Conservation (phyloP, 257 asterid genomes). For the Solanum verrucosum region DNA sequence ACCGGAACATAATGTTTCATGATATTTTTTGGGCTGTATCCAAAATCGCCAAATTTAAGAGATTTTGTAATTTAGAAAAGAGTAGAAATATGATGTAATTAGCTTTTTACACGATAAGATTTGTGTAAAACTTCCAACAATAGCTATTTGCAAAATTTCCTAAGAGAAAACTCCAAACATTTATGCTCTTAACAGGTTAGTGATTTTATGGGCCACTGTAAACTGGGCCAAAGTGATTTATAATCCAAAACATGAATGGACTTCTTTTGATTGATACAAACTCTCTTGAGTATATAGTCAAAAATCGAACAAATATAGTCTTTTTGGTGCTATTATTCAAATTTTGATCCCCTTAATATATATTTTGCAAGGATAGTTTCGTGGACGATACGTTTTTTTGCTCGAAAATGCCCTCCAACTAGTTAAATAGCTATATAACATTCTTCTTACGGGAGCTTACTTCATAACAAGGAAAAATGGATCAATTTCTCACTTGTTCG, state of each 20-base stretch:
- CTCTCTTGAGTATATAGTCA: background rate
- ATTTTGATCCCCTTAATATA: background rate
- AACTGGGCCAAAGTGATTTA: background rate
- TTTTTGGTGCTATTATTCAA: background rate
- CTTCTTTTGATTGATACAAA: background rate
- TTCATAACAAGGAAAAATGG: background rate
- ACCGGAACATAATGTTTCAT: no score
- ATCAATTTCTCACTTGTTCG: background rate
- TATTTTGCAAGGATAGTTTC: background rate
- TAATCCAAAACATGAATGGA: background rate
- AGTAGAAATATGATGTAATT: no score
- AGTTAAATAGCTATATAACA: no score
- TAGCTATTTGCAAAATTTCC: no score
- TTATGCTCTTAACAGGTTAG: background rate
- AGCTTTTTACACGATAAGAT: rapidly evolving
- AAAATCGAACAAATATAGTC: background rate
- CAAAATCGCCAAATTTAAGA: rapidly evolving
- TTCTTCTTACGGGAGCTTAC: background rate
- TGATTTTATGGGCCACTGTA: background rate
- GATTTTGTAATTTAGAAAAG: no score
- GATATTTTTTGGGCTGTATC: no score
- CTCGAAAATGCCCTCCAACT: no score
- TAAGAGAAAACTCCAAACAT: no score
- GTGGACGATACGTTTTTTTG: background rate
- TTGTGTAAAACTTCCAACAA: no score